Base-by-base conservation (phyloP, 2,329 filamentous ascomycete species). In the Microdochium paspali region DNA sequence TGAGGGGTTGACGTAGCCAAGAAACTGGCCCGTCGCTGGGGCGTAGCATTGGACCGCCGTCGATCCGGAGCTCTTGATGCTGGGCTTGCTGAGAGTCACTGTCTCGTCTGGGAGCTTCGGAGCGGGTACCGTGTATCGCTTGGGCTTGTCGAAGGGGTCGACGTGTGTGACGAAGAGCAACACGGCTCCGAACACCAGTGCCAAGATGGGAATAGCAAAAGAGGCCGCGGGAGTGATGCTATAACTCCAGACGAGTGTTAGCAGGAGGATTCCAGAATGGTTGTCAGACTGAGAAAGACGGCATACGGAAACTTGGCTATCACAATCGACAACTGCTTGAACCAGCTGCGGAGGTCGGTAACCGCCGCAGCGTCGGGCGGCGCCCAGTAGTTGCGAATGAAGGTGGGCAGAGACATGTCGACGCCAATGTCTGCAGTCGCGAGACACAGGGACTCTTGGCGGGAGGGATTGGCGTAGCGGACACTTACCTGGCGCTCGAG, bases 21-120 rank as follows among this genome's bases (percentile, higher is more conserved):
- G 80, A 50, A 88, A 79, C 59, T 86, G 79, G 52, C 93, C 93
- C 23, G 90, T 96, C 2, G 91, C 91, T 1, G 93, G 93, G 40
- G 85, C 86, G 64, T 93, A 93, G 68, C 88, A 94, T 67, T 88
- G 86, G 50, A 94, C 83, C 7, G 82, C 77, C 1, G 77, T 76
- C 32, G 80, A 81, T 5, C 35, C 35, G 1, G 79, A 62, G n/a
- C 79, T 73, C 67, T 83, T 85, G 61, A 89, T 71, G 18, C 71
- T 72, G 1, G 84, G 74, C 30, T 74, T 62, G 13, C 82, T 72
- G 30, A 89, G 70, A 28, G 79, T 69, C 54, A 74, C 71, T 44
- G 74, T 71, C 48, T 77, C 72, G 61, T 74, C 69, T 46, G 80
- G 79, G 53, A 77, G 65, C 61, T 79, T 77, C n/a, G 85, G 84